Percentiles rank a stretch among this genome's conserved stretches.
Conservation (phyloP, 1,284 basidiomycete genomes). For the Peniophora sp. region DNA sequence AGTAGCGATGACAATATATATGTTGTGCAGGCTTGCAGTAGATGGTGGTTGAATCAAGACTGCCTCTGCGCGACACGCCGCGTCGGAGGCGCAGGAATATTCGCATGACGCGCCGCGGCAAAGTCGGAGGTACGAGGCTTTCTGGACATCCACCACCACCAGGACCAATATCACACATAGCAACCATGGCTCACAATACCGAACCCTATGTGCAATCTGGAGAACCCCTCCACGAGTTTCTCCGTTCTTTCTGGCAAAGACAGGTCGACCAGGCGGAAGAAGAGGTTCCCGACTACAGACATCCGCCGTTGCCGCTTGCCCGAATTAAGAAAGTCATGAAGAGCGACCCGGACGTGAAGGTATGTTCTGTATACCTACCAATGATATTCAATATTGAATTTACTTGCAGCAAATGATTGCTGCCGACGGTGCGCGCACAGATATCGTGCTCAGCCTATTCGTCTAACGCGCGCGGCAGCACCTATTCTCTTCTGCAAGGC, state of each 20-base stretch:
- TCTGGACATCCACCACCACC: too few relatives aligned
- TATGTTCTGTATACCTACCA: constrained; percentile 35
- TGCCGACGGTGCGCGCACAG: constrained; percentile 63
- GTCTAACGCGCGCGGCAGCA: constrained; percentile 34
- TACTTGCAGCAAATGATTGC: constrained; percentile 78
- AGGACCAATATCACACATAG: too few relatives aligned
- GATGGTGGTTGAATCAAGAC: too few relatives aligned
- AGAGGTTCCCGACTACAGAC: constrained; percentile 77
- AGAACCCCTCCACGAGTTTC: constrained; percentile 69
- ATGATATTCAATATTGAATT: constrained; percentile 1
- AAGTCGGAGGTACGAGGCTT: too few relatives aligned
- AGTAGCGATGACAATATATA: too few relatives aligned
- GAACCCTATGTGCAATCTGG: constrained; percentile 53
- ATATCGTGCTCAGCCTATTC: background rate
- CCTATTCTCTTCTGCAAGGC: constrained; percentile 94
- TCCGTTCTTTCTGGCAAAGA: constrained; percentile 78
- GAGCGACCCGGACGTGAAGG: constrained; percentile 93
- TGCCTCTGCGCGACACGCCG: too few relatives aligned
- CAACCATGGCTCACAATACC: background rate
- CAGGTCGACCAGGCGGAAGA: constrained; percentile 76
- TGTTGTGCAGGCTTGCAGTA: too few relatives aligned
- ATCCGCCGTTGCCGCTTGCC: constrained; percentile 81
- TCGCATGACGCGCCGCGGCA: too few relatives aligned
- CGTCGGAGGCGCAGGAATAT: too few relatives aligned
- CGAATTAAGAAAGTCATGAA: constrained; percentile 98